phyloP scores from a whole-genome alignment of 2,329 filamentous ascomycete species.

The Colletotrichum sp. region DNA sequence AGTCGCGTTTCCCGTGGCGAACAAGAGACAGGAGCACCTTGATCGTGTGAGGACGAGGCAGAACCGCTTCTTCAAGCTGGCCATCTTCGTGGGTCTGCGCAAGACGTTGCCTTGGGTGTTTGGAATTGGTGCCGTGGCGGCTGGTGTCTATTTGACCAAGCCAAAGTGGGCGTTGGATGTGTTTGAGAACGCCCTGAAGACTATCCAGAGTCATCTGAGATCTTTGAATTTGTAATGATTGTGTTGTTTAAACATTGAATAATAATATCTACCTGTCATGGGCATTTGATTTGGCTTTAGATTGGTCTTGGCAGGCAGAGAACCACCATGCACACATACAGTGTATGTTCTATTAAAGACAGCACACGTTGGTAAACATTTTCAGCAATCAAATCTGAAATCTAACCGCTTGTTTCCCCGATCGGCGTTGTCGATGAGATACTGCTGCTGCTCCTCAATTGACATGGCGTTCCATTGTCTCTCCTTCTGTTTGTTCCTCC shows the following conservation, averaged over 20 bases:
- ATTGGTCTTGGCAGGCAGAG: accelerated
- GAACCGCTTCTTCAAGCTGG: conserved; percentile 3
- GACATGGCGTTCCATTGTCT: too few species aligned
- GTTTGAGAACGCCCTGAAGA: background rate
- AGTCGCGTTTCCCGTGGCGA: conserved; percentile 35
- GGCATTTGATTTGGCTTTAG: background rate
- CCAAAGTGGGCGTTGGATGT: background rate
- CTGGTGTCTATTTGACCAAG: background rate
- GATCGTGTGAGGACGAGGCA: conserved; percentile 5
- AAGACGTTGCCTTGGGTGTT: background rate
- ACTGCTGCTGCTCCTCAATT: conserved; percentile 21
- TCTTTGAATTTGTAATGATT: background rate
- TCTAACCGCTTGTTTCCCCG: conserved; percentile 45
- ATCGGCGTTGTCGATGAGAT: conserved; percentile 46
- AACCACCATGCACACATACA: background rate
- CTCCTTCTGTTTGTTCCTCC: too few species aligned
- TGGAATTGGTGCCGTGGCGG: background rate
- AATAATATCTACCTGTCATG: background rate
- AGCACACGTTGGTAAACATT: accelerated
- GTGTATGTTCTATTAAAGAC: too few species aligned
- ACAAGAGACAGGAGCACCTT: conserved; percentile 28
- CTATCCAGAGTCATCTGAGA: background rate
- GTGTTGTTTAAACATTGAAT: background rate
- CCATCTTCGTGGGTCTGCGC: background rate
- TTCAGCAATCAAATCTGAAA: background rate